Conservation (phyloP, 352 stramenopile species). For the Pythium rhizo-oryzae region DNA sequence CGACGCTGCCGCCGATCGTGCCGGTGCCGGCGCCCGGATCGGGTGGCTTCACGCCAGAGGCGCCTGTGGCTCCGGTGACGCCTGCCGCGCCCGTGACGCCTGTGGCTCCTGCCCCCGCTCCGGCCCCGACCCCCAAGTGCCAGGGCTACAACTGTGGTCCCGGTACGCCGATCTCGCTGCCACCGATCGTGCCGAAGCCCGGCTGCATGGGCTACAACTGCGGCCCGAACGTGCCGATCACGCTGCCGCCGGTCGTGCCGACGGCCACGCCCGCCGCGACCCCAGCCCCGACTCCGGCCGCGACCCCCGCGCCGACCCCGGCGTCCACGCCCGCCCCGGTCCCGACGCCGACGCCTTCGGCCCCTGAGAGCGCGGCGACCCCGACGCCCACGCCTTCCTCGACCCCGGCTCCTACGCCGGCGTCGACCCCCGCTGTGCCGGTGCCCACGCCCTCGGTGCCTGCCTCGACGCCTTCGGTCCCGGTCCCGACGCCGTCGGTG, state of each 20-base stretch:
- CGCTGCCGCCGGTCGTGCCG: conserved; percentile 3
- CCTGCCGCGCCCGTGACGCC: neutral
- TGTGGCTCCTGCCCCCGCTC: neutral
- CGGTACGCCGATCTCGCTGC: neutral
- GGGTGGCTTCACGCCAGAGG: neutral
- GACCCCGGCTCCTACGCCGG: conserved; percentile 7
- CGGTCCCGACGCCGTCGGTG: neutral
- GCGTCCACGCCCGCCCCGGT: neutral
- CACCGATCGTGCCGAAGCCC: neutral
- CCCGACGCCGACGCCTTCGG: neutral
- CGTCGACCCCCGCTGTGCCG: neutral
- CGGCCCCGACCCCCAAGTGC: neutral
- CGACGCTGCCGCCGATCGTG: conserved; percentile 2
- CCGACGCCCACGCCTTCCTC: conserved; percentile 1
- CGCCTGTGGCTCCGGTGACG: neutral
- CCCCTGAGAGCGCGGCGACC: neutral
- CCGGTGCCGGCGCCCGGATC: neutral
- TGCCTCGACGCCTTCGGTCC: neutral
- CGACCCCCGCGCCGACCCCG: neutral
- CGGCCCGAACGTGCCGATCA: conserved; percentile 11
- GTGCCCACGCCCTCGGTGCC: neutral
- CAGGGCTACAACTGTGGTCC: conserved; percentile 1
- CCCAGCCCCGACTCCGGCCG: neutral
- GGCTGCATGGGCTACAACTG: conserved; percentile 5
- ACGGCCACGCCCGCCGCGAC: neutral